Evolutionary conservation across 345 rosid species (phyloP).

Genomic region (Euphorbia lathyris): DNA sequence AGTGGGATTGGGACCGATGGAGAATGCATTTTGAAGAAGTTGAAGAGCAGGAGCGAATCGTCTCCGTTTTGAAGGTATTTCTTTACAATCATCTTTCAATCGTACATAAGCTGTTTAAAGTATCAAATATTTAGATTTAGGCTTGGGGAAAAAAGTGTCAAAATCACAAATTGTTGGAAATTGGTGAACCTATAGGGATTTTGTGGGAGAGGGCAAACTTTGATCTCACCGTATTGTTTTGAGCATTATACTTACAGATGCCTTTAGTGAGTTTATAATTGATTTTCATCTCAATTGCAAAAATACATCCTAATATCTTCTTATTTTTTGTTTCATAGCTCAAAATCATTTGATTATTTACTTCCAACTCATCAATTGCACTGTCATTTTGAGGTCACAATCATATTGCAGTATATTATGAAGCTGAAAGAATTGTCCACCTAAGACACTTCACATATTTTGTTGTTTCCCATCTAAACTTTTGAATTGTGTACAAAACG

Average conservation of each 20-base stretch:
- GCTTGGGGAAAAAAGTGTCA: no score
- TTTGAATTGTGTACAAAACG: background rate
- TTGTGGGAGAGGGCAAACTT: background rate
- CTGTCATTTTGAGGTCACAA: no score
- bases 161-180: background rate
- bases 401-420: background rate
- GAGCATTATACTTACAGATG: no score
- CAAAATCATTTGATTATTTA: no score
- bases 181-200: background rate
- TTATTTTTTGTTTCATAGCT: background rate
- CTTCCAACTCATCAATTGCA: no score
- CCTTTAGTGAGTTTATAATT: background rate
- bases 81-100: background rate
- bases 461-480: background rate
- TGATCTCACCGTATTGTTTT: no score
- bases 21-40: constrained; percentile 70
- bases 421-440: background rate
- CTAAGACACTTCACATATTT: background rate
- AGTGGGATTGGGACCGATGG: constrained; percentile 95
- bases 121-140: no score
- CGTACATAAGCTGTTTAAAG: no score
- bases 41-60: constrained; percentile 77
- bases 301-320: background rate
- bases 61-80: constrained; percentile 68
- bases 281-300: background rate